phyloP scores from a whole-genome alignment of 176 grass and related monocot genomes.

The Alopecurus myosuroides region DNA sequence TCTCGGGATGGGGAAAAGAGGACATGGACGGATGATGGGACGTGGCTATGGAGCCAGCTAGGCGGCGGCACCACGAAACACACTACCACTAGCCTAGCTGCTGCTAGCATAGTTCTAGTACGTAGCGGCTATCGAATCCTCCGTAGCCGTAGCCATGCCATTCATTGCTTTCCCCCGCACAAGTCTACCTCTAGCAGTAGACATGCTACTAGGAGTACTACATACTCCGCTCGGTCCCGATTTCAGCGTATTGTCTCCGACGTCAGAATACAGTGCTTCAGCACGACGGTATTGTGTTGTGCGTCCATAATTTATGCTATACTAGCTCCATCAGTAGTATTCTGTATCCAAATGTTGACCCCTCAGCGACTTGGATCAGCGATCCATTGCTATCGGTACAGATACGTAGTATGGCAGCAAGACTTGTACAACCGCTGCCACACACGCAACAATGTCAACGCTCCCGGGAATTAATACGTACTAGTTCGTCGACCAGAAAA shows the following conservation, averaged over 20 bases:
- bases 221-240: neutral
- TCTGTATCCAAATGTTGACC: too few species aligned
- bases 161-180: neutral
- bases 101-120: too few species aligned
- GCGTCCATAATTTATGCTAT: too few species aligned
- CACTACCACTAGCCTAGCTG: neutral
- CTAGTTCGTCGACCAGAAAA: neutral
- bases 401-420: neutral
- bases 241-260: too few species aligned
- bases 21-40: conserved; percentile 8
- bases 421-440: neutral
- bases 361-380: too few species aligned
- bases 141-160: neutral
- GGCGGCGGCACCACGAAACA: neutral
- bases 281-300: too few species aligned
- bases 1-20: neutral
- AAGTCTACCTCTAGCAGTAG: too few species aligned
- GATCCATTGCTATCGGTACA: neutral
- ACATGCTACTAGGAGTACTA: too few species aligned
- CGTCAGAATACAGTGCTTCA: too few species aligned
- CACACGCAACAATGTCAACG: neutral
- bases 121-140: neutral
- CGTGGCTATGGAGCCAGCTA: conserved; percentile 2
- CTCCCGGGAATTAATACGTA: neutral
- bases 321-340: too few species aligned